phyloP scores from a whole-genome alignment of 1,284 basidiomycete genomes.

The Rhodotorula sp. region DNA sequence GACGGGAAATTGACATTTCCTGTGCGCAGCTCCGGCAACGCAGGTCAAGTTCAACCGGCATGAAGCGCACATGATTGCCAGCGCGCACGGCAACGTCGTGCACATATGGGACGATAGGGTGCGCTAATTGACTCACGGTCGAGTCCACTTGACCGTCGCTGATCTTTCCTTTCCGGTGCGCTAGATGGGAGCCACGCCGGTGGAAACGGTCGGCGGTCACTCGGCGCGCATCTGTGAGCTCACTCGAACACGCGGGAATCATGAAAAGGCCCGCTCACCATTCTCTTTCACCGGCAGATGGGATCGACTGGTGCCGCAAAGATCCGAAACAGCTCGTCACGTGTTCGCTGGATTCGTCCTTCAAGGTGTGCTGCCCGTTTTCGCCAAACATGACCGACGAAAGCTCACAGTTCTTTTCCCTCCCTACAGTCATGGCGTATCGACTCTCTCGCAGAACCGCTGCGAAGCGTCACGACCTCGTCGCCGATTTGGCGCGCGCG shows the following conservation, averaged over 20 bases:
- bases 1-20: background rate
- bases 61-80: conserved; percentile 79
- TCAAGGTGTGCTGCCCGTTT: conserved; percentile 70
- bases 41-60: conserved; percentile 94
- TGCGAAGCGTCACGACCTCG: conserved; percentile 54
- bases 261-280: too few species aligned
- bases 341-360: conserved; percentile 86
- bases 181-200: conserved; percentile 83
- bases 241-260: background rate
- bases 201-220: conserved; percentile 73
- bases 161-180: background rate
- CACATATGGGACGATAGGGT: conserved; percentile 84
- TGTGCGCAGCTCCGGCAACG: conserved; percentile 67
- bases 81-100: conserved; percentile 77
- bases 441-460: conserved; percentile 15
- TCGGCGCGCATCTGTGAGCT: conserved; percentile 68
- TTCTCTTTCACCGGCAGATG: conserved; percentile 52
- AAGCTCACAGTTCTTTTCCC: background rate
- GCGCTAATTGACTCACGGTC: conserved; percentile 32
- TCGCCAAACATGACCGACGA: conserved; percentile 32
- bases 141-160: background rate
- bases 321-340: conserved; percentile 75
- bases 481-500: conserved; percentile 95
- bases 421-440: conserved; percentile 39
- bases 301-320: conserved; percentile 87